Conservation (phyloP, 2,329 filamentous ascomycete species). For the Penicillium fuscoglaucum region DNA sequence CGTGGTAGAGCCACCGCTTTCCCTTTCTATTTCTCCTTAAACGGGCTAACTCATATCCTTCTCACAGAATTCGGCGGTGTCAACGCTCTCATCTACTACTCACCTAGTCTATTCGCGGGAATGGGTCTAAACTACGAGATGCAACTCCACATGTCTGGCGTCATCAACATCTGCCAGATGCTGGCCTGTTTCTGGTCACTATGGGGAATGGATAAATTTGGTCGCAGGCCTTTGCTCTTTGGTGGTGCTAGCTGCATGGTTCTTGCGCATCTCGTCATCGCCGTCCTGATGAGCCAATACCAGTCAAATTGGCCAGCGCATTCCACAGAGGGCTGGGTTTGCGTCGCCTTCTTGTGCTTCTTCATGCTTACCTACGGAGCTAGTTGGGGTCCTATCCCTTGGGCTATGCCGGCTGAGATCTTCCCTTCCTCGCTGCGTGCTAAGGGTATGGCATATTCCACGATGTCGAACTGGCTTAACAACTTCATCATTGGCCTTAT, state of each 20-base stretch:
- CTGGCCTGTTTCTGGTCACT: constrained; percentile 31
- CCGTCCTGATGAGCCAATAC: constrained; percentile 24
- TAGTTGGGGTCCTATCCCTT: constrained; percentile 38
- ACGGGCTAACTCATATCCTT: constrained; percentile 40
- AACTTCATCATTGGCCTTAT: constrained; percentile 55
- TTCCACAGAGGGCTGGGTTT: constrained; percentile 20
- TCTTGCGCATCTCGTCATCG: constrained; percentile 32
- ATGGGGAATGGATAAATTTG: constrained; percentile 33
- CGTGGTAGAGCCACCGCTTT: not conserved
- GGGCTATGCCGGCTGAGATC: constrained; percentile 40
- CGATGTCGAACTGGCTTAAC: constrained; percentile 40
- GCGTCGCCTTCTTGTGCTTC: constrained; percentile 18
- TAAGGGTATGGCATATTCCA: constrained; percentile 39
- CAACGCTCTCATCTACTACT: constrained; percentile 53
- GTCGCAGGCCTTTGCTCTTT: constrained; percentile 28
- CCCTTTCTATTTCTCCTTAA: not conserved
- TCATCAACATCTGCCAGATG: constrained; percentile 38
- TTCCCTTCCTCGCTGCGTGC: constrained; percentile 37
- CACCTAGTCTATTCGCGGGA: constrained; percentile 43
- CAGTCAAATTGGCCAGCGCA: constrained; percentile 22
- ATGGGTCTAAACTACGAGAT: constrained; percentile 31
- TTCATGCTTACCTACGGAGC: constrained; percentile 23
- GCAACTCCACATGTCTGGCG: constrained; percentile 24
- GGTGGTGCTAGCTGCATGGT: constrained; percentile 29
- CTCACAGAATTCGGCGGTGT: constrained; percentile 48